phyloP scores from a whole-genome alignment of 352 stramenopile species.

The Phytophthora cryptogea region DNA sequence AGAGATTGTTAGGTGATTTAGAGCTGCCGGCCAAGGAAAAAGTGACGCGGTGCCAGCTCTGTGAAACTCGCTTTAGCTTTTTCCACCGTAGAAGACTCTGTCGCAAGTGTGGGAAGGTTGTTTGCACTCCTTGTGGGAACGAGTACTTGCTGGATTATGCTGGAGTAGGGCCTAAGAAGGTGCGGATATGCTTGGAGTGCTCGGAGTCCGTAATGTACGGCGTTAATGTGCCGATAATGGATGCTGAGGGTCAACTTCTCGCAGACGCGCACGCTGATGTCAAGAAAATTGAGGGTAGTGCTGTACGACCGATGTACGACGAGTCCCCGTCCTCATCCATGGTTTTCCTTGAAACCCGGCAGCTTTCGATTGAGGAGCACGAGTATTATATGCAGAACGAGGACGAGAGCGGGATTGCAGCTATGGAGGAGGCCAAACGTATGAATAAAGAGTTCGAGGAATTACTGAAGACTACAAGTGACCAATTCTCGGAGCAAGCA shows the following conservation, averaged over 20 bases:
- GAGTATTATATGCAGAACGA: slow-evolving; percentile 64
- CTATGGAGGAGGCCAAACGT: slow-evolving; percentile 68
- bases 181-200: slow-evolving; percentile 71
- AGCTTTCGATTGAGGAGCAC: slow-evolving; percentile 57
- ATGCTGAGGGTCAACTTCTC: slow-evolving; percentile 6
- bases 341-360: slow-evolving; percentile 29
- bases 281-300: slow-evolving; percentile 22
- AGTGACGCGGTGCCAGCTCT: slow-evolving; percentile 55
- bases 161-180: slow-evolving; percentile 55
- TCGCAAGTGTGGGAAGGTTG: slow-evolving; percentile 75
- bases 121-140: slow-evolving; percentile 64
- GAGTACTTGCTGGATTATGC: slow-evolving; percentile 59
- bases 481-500: slow-evolving; percentile 6
- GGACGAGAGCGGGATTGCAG: slow-evolving; percentile 46
- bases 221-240: slow-evolving; percentile 27
- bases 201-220: slow-evolving; percentile 51
- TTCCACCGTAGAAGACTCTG: slow-evolving; percentile 72
- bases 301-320: slow-evolving; percentile 50
- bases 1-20: slow-evolving; percentile 59
- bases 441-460: slow-evolving; percentile 74
- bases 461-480: slow-evolving; percentile 35
- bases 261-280: slow-evolving; percentile 9
- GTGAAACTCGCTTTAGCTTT: slow-evolving; percentile 54
- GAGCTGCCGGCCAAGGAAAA: slow-evolving; percentile 58
- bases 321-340: slow-evolving; percentile 36